These are phyloP conservation scores for Blastobotrys terrestris DNA, from an alignment of 805 yeast species.

Conservation along the genomic window DNA sequence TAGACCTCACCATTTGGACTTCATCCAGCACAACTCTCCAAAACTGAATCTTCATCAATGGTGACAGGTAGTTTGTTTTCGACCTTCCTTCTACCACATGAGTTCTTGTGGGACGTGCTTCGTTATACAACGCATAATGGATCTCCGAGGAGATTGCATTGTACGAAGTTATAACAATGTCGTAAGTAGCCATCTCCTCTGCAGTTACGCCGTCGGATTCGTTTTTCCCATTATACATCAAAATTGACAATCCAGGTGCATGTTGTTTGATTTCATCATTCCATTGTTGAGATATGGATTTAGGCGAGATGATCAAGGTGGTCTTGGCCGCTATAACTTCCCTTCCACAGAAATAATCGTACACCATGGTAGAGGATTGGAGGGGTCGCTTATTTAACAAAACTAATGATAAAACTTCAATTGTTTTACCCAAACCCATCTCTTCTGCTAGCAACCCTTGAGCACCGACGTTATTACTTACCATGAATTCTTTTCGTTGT, in stretches of 20 bases:
- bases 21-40: slow-evolving; percentile 91
- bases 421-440: slow-evolving; percentile 96
- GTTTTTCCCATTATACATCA: slow-evolving; percentile 56
- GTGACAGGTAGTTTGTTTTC: slow-evolving; percentile 41
- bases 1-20: slow-evolving; percentile 83
- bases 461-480: not conserved
- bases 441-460: slow-evolving; percentile 81
- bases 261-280: slow-evolving; percentile 55
- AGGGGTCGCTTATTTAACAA: slow-evolving; percentile 53
- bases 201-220: slow-evolving; percentile 39
- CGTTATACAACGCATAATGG: slow-evolving; percentile 67
- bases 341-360: slow-evolving; percentile 29
- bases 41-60: slow-evolving; percentile 73
- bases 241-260: slow-evolving; percentile 56
- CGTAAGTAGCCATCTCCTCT: slow-evolving; percentile 51
- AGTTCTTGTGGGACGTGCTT: slow-evolving; percentile 4
- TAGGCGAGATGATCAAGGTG: slow-evolving; percentile 81
- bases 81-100: slow-evolving; percentile 5
- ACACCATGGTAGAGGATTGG: slow-evolving; percentile 22
- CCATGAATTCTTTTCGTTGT: slow-evolving; percentile 1
- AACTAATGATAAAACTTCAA: slow-evolving; percentile 68
- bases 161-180: slow-evolving; percentile 78
- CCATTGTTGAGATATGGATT: slow-evolving; percentile 84
- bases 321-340: slow-evolving; percentile 51
- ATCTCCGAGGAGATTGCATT: slow-evolving; percentile 64